phyloP scores from a whole-genome alignment of 2,329 filamentous ascomycete genomes.

The Scedosporium minutisporum region DNA sequence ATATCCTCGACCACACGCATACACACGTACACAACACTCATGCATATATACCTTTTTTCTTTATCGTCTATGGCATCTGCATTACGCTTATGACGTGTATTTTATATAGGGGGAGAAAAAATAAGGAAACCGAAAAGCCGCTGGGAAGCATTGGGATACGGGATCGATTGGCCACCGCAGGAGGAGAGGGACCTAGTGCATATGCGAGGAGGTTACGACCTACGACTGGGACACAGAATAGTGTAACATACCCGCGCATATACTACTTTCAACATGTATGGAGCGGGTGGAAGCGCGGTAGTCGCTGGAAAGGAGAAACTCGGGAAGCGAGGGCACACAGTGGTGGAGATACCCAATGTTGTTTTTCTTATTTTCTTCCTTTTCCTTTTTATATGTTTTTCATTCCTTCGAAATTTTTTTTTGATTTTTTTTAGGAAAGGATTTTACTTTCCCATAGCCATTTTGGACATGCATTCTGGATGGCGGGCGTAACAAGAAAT shows the following conservation, averaged over 20 bases:
- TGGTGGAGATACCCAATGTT: conserved; percentile 6
- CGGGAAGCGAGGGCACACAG: background rate
- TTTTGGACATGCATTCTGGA: too few relatives aligned
- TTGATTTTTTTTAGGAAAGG: background rate
- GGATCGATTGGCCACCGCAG: background rate
- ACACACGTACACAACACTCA: too few relatives aligned
- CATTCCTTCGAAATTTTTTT: background rate
- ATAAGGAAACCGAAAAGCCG: background rate
- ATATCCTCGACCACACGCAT: background rate
- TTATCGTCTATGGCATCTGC: background rate
- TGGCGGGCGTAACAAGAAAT: too few relatives aligned
- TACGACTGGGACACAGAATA: too few relatives aligned
- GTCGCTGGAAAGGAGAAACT: background rate
- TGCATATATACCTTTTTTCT: background rate
- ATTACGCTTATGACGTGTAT: background rate
- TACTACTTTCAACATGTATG: background rate
- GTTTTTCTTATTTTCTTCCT: background rate
- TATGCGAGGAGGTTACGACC: too few relatives aligned
- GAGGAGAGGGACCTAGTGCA: too few relatives aligned
- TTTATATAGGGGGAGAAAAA: background rate
- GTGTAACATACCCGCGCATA: too few relatives aligned
- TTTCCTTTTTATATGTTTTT: background rate
- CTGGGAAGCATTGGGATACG: background rate
- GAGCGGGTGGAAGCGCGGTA: background rate
- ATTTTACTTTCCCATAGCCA: background rate